Evolutionary conservation across 129 eudicot species (phyloP), one percentile per base, ranked within the genome.

Genomic region (Deinandra increscens): DNA sequence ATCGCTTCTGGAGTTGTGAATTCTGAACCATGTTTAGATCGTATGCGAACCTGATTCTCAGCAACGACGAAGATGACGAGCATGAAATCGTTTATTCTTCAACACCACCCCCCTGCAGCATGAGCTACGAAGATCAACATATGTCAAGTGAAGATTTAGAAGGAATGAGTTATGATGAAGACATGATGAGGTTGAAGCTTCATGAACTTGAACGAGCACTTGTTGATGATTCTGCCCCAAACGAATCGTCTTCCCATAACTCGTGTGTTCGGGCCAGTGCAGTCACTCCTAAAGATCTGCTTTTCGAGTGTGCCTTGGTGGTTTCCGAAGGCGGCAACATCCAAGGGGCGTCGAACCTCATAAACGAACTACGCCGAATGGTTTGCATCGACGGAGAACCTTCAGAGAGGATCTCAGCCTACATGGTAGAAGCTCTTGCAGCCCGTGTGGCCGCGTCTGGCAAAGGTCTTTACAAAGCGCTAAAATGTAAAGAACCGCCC

Each of bases 351-450:
- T 77, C 88, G 5, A 48, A 58, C 9, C 81, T 85, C 86, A 89
- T 89, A 34, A 70, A 83, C 61, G 83, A 85, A 60, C 85, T 89
- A 33, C 80, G 97, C 5, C 85, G 80, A 65, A 81, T 64, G 58
- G 97, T 89, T 68, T 89, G 97, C 0, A 89, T 93, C 37, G 92
- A 89, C 48, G 99, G 99, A 18, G 95, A 93, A 20, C 99, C 99
- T 17, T 73, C 90, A 23, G 87, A 93, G 53, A 80, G 99, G 77
- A 89, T 89, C 37, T 90, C 78, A 7, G 99, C 99, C 0, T 93
- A 93, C 78, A 93, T 93, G 99, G 95, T 89, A 14, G 99, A 93
- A 81, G 99, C 97, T 31, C 92, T 93, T 66, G 88, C 91, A 4
- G 99, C 99, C 9, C 90, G 99, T 7, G 64, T 89, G 80, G 97